phyloP scores from a whole-genome alignment of 192 early-diverging fungal genomes.

The Coemansia javaensis region DNA sequence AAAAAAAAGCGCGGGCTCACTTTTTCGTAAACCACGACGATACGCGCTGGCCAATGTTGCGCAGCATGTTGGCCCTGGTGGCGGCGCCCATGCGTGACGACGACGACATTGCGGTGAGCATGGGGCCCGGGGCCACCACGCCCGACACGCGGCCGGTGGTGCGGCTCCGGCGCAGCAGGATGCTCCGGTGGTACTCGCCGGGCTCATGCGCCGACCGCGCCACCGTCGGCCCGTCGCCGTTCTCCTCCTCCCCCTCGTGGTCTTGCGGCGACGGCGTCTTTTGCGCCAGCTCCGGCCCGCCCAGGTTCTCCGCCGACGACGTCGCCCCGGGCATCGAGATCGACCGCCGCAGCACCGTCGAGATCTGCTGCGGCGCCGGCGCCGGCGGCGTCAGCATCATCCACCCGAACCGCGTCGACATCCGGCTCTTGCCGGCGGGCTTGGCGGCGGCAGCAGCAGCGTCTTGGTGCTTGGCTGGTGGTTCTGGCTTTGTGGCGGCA shows the following conservation, averaged over 20 bases:
- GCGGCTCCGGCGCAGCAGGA: constrained; percentile 19
- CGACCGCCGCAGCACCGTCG: constrained; percentile 26
- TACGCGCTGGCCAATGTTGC: constrained; percentile 21
- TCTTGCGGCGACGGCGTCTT: too few species aligned
- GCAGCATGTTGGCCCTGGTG: constrained; percentile 20
- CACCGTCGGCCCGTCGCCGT: constrained; percentile 14
- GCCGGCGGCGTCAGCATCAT: constrained; percentile 4
- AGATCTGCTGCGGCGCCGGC: constrained; percentile 11
- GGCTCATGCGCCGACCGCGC: constrained; percentile 28
- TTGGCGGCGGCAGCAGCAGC: background rate
- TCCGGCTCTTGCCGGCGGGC: background rate
- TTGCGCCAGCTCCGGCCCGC: background rate
- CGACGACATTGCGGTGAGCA: constrained; percentile 41
- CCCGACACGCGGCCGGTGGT: constrained; percentile 10
- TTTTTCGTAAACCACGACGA: constrained; percentile 47
- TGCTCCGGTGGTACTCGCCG: constrained; percentile 11
- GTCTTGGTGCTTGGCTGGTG: background rate
- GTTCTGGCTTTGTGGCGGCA: too few species aligned
- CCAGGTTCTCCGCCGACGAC: background rate
- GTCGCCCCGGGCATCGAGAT: constrained; percentile 41
- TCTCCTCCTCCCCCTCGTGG: background rate
- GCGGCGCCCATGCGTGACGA: constrained; percentile 18
- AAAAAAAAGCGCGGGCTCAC: background rate
- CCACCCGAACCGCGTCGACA: background rate
- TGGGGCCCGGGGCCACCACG: constrained; percentile 31